Conservation (phyloP, 495 filamentous ascomycete species). For the Chaetomium fimeti region DNA sequence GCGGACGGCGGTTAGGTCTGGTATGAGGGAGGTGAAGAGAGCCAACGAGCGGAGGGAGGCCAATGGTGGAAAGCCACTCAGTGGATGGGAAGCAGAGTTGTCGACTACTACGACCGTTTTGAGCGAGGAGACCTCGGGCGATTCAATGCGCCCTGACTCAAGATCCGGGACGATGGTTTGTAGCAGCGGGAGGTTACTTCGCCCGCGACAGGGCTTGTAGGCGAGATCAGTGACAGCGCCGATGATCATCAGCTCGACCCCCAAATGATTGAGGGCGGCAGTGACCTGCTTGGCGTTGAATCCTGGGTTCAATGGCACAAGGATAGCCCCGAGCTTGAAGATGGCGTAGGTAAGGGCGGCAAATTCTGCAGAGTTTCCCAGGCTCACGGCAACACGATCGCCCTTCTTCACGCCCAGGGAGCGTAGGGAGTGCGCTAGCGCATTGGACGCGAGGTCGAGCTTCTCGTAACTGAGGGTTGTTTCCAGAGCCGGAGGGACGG, state of each 20-base stretch:
- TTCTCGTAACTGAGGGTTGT: conserved; percentile 64
- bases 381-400: conserved; percentile 78
- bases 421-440: conserved; percentile 68
- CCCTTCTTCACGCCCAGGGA: conserved; percentile 78
- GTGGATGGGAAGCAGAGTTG: conserved; percentile 61
- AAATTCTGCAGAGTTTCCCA: conserved; percentile 84
- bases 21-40: conserved; percentile 55
- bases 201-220: conserved; percentile 65
- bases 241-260: conserved; percentile 73
- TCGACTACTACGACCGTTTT: conserved; percentile 72
- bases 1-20: conserved; percentile 22
- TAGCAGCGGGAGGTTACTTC: conserved; percentile 72
- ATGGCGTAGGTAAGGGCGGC: conserved; percentile 80
- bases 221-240: conserved; percentile 82
- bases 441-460: conserved; percentile 74
- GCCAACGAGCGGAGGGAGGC: conserved; percentile 39
- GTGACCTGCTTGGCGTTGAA: conserved; percentile 81
- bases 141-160: conserved; percentile 51
- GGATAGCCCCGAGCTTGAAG: conserved; percentile 87
- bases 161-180: conserved; percentile 63
- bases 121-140: conserved; percentile 66
- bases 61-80: conserved; percentile 33
- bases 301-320: conserved; percentile 89
- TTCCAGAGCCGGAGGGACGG: conserved; percentile 38
- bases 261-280: conserved; percentile 73